Conservation (phyloP, 345 rosid species). For the Acer campestre region DNA sequence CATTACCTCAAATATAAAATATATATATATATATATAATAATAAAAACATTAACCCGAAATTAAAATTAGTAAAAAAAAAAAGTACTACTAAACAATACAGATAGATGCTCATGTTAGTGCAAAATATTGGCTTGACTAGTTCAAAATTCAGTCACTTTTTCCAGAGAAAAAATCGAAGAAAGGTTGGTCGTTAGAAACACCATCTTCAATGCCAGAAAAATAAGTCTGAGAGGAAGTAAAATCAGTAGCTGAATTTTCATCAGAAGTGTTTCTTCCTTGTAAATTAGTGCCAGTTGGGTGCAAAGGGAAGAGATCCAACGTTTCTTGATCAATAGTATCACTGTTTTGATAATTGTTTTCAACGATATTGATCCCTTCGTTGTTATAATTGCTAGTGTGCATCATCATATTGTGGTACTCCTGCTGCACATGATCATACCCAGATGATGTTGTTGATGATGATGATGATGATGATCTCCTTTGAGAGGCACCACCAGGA, state of each 20-base stretch:
- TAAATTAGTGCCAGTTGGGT: conserved; percentile 43
- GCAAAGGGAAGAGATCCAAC: conserved; percentile 56
- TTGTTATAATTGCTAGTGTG: not conserved
- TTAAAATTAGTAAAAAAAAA: not conserved
- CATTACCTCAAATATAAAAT: not conserved
- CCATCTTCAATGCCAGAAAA: conserved; percentile 15
- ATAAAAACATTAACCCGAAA: not conserved
- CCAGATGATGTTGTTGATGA: conserved; percentile 5
- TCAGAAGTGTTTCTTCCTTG: conserved; percentile 16
- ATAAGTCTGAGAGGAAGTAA: conserved; percentile 18
- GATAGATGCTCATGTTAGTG: conserved; percentile 9
- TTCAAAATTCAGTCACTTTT: not conserved
- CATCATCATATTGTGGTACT: not conserved
- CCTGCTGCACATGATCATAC: conserved; percentile 10
- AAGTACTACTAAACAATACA: not conserved
- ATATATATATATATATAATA: not conserved
- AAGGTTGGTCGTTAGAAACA: conserved; percentile 22
- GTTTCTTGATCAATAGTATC: conserved; percentile 32
- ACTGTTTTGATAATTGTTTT: not conserved
- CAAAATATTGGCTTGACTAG: not conserved
- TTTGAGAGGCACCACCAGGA: conserved; percentile 32
- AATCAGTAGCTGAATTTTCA: conserved; percentile 11
- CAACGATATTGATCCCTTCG: not conserved
- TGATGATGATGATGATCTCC: conserved; percentile 17
- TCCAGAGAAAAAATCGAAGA: conserved; percentile 46